Base-by-base conservation (phyloP, 2,329 filamentous ascomycete species). In the Pyricularia sp. region DNA sequence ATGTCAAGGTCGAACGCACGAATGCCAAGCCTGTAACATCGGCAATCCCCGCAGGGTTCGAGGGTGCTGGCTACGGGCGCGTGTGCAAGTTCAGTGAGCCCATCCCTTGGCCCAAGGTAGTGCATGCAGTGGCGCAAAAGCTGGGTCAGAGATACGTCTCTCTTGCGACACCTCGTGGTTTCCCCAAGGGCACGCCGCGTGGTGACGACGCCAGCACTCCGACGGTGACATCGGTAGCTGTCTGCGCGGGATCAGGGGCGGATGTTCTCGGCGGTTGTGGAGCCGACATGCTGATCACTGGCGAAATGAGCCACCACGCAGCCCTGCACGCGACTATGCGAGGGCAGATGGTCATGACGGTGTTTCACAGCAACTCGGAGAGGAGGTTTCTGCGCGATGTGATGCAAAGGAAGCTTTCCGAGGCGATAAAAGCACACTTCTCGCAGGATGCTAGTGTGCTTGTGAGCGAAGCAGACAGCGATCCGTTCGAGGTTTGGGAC, bases 291-390 rank as follows among this genome's bases (percentile, higher is more conserved):
- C 80, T 96, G 4, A 92, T 99, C 73, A 98, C 93, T 0, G 95
- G 95, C 1, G 95, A 99, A 81, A 87, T 98, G 83, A 92, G 88
- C 74, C 95, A 99, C 77, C 95, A 99, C 77, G 93, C 95, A 72
- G 93, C 94, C 3, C 85, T 99, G 69, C 88, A 91, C 58, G 92
- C 93, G 1, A 92, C 92, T 31, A 94, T 97, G 81, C 86, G 89
- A 70, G 94, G 94, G 1, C 90, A 90, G 71, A 90, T 88, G 68
- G 92, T 98, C 0, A 86, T 98, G 67, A 91, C 90, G 59, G 84
- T 97, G 65, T 97, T 97, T 74, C 95, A 99, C 78, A 94, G 91
- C 73, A 98, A 98, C 78, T 95, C 92, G 0, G 95, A 99, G 82
- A 83, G 95, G 50, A 90, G 88, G 0, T 99, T 94, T 76, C 79